phyloP scores from a whole-genome alignment of 176 grass and related monocot genomes.

The Oropetium thomaeum region DNA sequence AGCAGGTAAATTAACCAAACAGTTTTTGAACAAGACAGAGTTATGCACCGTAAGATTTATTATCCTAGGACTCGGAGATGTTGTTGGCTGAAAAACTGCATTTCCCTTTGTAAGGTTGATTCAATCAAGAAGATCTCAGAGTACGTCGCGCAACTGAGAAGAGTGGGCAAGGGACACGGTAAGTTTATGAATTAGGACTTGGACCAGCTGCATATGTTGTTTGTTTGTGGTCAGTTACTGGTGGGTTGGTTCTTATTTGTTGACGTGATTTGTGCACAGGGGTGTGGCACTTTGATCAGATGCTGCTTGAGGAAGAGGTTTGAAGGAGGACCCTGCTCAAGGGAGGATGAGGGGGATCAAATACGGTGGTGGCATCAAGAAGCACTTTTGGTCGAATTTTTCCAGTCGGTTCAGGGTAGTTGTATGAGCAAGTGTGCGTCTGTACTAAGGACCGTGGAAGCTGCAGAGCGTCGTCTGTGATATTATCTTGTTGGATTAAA shows the following conservation, averaged over 20 bases:
- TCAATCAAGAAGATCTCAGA: slow-evolving; percentile 81
- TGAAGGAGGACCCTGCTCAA: slow-evolving; percentile 6
- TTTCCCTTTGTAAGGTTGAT: slow-evolving; percentile 55
- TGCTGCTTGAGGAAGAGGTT: slow-evolving; percentile 61
- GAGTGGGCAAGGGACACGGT: slow-evolving; percentile 89
- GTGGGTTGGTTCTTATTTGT: background rate
- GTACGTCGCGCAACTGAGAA: slow-evolving; percentile 80
- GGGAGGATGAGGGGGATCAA: background rate
- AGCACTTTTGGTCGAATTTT: no score
- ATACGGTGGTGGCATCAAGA: no score
- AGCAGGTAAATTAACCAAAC: slow-evolving; percentile 57
- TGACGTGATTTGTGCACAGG: slow-evolving; percentile 41
- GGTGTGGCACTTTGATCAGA: slow-evolving; percentile 88
- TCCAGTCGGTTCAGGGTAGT: background rate
- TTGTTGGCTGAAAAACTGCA: background rate
- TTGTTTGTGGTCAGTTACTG: background rate
- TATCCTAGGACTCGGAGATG: background rate
- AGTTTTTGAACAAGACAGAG: background rate
- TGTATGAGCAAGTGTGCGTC: background rate
- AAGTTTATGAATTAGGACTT: background rate
- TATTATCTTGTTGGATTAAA: background rate
- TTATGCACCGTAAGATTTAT: background rate
- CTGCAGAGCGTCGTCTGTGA: background rate
- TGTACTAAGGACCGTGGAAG: background rate
- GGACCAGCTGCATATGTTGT: background rate